Percentiles rank a stretch among this genome's conserved stretches.
Evolutionary conservation across 192 early-diverging fungal species (phyloP).

Genomic region (Linnemannia exigua): DNA sequence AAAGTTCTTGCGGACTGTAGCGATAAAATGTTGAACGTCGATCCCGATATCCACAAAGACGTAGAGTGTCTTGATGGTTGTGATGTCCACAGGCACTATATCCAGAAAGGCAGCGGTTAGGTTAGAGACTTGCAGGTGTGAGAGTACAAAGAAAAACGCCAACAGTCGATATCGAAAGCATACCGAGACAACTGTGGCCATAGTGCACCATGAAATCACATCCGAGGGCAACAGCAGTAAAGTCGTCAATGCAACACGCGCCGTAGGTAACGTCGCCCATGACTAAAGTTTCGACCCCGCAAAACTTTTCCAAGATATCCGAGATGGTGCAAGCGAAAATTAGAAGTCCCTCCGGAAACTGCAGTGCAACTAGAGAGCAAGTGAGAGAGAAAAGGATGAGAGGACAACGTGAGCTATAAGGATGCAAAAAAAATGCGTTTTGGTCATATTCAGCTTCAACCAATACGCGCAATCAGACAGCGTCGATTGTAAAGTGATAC

Average conservation of each 20-base stretch:
- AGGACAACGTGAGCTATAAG: neutral
- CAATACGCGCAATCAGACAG: too few species aligned
- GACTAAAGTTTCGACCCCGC: slow-evolving; percentile 90
- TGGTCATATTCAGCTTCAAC: neutral
- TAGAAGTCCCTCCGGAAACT: slow-evolving; percentile 97
- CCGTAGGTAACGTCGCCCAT: slow-evolving; percentile 99
- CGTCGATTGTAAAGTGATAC: neutral
- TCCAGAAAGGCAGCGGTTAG: neutral
- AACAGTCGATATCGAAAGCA: neutral
- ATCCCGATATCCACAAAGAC: slow-evolving; percentile 99
- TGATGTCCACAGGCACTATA: slow-evolving; percentile 93
- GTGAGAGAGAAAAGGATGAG: slow-evolving; percentile 6
- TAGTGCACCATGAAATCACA: slow-evolving; percentile 99
- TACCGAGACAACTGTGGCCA: slow-evolving; percentile 95
- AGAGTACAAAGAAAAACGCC: too few species aligned
- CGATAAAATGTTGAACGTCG: slow-evolving; percentile 93
- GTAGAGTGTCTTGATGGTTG: slow-evolving; percentile 95
- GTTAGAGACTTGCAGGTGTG: neutral
- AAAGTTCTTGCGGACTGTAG: slow-evolving; percentile 91
- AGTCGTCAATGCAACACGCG: slow-evolving; percentile 99
- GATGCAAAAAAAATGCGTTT: neutral
- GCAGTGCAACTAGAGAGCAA: slow-evolving; percentile 80
- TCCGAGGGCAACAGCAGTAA: slow-evolving; percentile 88
- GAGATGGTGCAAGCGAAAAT: slow-evolving; percentile 95
- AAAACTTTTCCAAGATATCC: slow-evolving; percentile 93